Percentiles rank a stretch among this genome's conserved stretches.
Evolutionary conservation across 495 filamentous ascomycete species (phyloP).

Genomic region (Aspergillus coremiiformis): DNA sequence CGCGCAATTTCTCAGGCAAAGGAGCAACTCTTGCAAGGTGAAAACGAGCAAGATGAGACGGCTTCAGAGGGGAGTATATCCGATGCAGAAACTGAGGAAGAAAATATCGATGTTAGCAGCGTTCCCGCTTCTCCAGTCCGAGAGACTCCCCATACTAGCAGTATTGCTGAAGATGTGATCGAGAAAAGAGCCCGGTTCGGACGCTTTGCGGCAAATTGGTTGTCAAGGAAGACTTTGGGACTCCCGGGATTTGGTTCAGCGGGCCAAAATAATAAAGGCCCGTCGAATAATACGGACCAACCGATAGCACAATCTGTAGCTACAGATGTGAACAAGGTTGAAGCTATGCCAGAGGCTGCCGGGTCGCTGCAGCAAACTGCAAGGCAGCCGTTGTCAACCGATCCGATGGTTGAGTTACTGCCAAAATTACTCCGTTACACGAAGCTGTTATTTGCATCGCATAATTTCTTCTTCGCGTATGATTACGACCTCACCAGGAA

Average conservation of each 20-base stretch:
- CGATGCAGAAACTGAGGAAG: constrained; percentile 31
- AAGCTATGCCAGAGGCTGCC: constrained; percentile 13
- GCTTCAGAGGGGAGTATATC: constrained; percentile 29
- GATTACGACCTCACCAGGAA: constrained; percentile 80
- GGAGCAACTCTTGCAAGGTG: constrained; percentile 30
- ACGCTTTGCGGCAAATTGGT: constrained; percentile 81
- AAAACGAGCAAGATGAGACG: constrained; percentile 20
- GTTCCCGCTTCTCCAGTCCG: constrained; percentile 24
- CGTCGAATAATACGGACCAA: constrained; percentile 9
- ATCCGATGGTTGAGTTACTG: constrained; percentile 46
- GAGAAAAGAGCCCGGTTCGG: constrained; percentile 71
- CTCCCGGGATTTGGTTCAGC: constrained; percentile 28
- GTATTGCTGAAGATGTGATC: constrained; percentile 78
- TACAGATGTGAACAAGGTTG: constrained; percentile 12
- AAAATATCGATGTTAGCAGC: constrained; percentile 28
- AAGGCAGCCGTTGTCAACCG: constrained; percentile 20
- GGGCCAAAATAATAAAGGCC: constrained; percentile 18
- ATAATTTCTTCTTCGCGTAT: constrained; percentile 88
- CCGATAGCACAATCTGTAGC: constrained; percentile 3
- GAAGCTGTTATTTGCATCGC: constrained; percentile 68
- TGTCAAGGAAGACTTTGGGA: constrained; percentile 73
- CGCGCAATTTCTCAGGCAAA: constrained; percentile 60
- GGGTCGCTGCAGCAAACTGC: constrained; percentile 25
- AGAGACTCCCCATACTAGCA: constrained; percentile 26
- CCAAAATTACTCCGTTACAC: constrained; percentile 81